Percentiles rank a stretch among this genome's conserved stretches.
Conservation (phyloP, 2,329 filamentous ascomycete species). For the Penicillium griseofulvum region DNA sequence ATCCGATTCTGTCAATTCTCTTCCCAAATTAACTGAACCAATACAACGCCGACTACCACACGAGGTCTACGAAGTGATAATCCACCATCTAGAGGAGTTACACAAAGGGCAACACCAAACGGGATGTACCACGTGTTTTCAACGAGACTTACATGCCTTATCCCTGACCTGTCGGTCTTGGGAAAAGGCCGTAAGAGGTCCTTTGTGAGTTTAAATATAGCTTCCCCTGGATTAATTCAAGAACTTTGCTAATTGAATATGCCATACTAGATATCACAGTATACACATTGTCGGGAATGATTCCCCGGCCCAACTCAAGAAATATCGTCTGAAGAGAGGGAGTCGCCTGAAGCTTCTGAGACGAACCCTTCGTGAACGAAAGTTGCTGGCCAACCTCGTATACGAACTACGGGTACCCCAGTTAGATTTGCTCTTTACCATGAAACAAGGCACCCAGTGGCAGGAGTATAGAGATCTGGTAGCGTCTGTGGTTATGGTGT, state of each 20-base stretch:
- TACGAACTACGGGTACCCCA: constrained; percentile 54
- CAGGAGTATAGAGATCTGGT: constrained; percentile 53
- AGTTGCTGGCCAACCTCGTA: constrained; percentile 52
- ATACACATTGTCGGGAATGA: constrained; percentile 51
- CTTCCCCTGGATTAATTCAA: background rate
- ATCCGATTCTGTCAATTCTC: constrained; percentile 40
- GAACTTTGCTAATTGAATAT: background rate
- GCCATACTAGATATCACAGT: constrained; percentile 45
- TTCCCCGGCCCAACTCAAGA: constrained; percentile 46
- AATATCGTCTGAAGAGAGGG: constrained; percentile 49
- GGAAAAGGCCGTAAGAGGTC: constrained; percentile 52
- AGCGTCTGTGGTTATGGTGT: constrained; percentile 58
- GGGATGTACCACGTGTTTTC: constrained; percentile 54
- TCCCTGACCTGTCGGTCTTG: constrained; percentile 56
- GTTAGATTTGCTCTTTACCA: constrained; percentile 43
- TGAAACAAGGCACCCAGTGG: constrained; percentile 40
- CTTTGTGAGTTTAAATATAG: constrained; percentile 45
- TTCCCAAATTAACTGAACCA: constrained; percentile 34
- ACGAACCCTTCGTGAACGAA: constrained; percentile 53
- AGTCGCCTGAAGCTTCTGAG: constrained; percentile 55
- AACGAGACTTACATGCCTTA: constrained; percentile 54
- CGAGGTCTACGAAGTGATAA: constrained; percentile 56
- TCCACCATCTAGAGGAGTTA: constrained; percentile 50
- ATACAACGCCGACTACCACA: constrained; percentile 49
- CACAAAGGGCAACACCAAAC: constrained; percentile 42